Conservation (phyloP, 192 early-diverging fungal species). For the Powellomyces hirtus region DNA sequence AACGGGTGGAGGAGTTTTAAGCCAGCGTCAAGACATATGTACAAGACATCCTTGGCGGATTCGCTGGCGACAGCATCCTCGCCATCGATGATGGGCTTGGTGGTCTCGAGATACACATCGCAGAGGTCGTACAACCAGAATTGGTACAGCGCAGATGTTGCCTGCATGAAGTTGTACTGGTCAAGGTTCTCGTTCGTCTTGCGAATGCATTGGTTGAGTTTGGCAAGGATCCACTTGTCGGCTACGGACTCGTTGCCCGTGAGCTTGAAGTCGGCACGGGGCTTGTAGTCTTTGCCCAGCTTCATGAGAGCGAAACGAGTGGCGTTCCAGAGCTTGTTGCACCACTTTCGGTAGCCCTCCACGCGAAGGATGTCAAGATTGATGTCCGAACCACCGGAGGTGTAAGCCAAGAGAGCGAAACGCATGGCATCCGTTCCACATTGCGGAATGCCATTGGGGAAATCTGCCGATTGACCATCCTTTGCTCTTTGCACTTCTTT, state of each 20-base stretch:
- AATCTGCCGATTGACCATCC: slow-evolving; percentile 80
- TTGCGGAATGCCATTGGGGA: slow-evolving; percentile 95
- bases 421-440: slow-evolving; percentile 89
- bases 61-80: slow-evolving; percentile 52
- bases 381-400: slow-evolving; percentile 73
- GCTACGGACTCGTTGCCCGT: slow-evolving; percentile 84
- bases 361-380: slow-evolving; percentile 93
- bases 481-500: slow-evolving; percentile 86
- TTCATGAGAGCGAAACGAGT: slow-evolving; percentile 94
- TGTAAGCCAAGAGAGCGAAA: slow-evolving; percentile 51
- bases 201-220: slow-evolving; percentile 77
- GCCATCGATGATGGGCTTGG: slow-evolving; percentile 82
- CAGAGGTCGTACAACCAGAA: slow-evolving; percentile 98
- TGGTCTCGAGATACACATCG: slow-evolving; percentile 84
- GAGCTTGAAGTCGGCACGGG: slow-evolving; percentile 47
- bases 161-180: slow-evolving; percentile 88
- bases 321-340: slow-evolving; percentile 99
- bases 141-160: slow-evolving; percentile 80
- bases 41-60: slow-evolving; percentile 77
- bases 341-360: slow-evolving; percentile 99
- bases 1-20: slow-evolving; percentile 94
- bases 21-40: slow-evolving; percentile 91
- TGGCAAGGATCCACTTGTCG: slow-evolving; percentile 91
- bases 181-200: slow-evolving; percentile 75
- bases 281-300: slow-evolving; percentile 85